Conservation (phyloP, 441 rosid genomes). For the Gossypium schwendimanii region DNA sequence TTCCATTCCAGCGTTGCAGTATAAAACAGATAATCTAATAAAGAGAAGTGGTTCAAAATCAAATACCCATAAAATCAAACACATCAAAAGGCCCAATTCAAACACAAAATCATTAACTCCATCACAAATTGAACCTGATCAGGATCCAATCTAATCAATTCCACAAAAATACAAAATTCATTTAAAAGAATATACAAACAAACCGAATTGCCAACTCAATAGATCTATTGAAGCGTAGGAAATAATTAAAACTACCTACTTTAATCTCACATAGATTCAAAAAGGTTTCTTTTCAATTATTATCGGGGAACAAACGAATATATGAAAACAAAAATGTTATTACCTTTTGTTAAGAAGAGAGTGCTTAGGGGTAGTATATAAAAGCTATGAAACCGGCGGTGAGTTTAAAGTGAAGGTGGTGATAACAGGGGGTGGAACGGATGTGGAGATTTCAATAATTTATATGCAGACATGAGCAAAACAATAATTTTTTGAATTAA, state of each 20-base stretch:
- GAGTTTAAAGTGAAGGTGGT: background rate
- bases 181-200: background rate
- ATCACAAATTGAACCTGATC: background rate
- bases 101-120: background rate
- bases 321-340: background rate
- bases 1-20: no score
- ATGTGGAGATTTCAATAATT: constrained; percentile 1
- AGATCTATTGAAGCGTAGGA: background rate
- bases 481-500: background rate
- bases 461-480: constrained; percentile 1
- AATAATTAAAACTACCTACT: background rate
- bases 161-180: background rate
- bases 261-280: background rate
- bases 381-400: background rate
- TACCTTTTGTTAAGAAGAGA: background rate
- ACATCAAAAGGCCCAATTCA: background rate
- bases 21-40: no score
- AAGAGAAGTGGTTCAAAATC: background rate
- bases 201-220: background rate
- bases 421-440: background rate
- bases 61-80: background rate
- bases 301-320: background rate
- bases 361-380: background rate
- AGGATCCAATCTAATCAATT: constrained; percentile 1
- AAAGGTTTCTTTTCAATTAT: background rate